These are phyloP conservation scores for Euphorbia tirucalli DNA, from an alignment of 345 rosid genomes.

Conservation along the genomic window DNA sequence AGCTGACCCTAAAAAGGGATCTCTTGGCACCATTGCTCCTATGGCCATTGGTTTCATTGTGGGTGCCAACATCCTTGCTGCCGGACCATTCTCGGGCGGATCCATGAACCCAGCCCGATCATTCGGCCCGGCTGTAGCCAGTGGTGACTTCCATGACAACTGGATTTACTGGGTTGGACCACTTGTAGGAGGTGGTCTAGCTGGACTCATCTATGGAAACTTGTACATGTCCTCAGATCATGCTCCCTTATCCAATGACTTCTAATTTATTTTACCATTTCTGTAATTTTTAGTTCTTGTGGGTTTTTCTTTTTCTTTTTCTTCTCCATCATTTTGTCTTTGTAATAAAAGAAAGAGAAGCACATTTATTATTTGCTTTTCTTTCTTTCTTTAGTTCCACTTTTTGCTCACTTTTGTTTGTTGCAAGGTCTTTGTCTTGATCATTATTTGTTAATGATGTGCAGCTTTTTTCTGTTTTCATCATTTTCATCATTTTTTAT, in stretches of 20 bases:
- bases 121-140: slow-evolving; percentile 86
- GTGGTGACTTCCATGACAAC: slow-evolving; percentile 77
- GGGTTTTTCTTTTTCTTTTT: too few relatives aligned
- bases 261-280: slow-evolving; percentile 14
- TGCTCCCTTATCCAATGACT: slow-evolving; percentile 47
- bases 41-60: slow-evolving; percentile 91
- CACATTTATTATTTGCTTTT: slow-evolving; percentile 4
- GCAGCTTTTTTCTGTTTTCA: background rate
- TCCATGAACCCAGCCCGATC: slow-evolving; percentile 99
- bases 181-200: slow-evolving; percentile 80
- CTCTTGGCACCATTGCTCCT: slow-evolving; percentile 84
- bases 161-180: slow-evolving; percentile 97
- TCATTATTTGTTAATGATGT: slow-evolving; percentile 10
- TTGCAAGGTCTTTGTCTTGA: slow-evolving; percentile 20
- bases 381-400: background rate
- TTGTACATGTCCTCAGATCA: slow-evolving; percentile 59
- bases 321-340: slow-evolving; percentile 4
- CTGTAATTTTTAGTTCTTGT: too few relatives aligned
- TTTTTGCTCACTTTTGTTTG: background rate
- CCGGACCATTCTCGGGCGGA: slow-evolving; percentile 95
- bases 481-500: background rate
- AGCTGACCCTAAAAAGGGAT: slow-evolving; percentile 92
- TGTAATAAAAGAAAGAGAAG: slow-evolving; percentile 25
- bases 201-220: slow-evolving; percentile 70
- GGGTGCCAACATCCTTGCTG: slow-evolving; percentile 92